phyloP scores from a whole-genome alignment of 306 rosid genomes.

The Rubus idaeus region DNA sequence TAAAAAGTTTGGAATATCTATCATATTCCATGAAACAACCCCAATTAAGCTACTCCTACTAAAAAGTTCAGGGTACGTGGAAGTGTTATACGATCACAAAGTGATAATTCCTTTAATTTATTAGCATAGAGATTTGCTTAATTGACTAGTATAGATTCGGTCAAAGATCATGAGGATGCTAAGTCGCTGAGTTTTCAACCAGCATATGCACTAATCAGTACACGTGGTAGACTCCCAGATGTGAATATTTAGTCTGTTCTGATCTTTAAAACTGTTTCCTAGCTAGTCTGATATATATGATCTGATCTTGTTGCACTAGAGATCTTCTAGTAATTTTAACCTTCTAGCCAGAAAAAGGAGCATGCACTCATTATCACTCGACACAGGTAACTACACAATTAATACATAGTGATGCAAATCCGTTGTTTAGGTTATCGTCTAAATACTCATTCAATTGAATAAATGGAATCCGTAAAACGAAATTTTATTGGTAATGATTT shows the following conservation, averaged over 20 bases:
- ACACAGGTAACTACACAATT: too few species aligned
- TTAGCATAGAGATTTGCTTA: background rate
- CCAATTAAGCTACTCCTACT: background rate
- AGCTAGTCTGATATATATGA: background rate
- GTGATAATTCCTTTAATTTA: background rate
- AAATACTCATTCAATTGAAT: too few species aligned
- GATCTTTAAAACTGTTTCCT: background rate
- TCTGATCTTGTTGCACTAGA: too few species aligned
- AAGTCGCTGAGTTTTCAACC: background rate
- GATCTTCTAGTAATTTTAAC: too few species aligned
- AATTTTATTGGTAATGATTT: too few species aligned
- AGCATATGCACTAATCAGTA: background rate
- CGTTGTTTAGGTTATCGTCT: too few species aligned
- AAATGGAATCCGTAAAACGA: too few species aligned
- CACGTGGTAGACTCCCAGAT: slow-evolving; percentile 20
- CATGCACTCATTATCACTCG: too few species aligned
- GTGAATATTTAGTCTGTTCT: background rate
- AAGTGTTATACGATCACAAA: background rate
- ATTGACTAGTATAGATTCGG: background rate
- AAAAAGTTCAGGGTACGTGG: background rate
- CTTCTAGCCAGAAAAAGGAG: too few species aligned
- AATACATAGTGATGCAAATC: too few species aligned
- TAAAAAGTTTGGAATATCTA: background rate
- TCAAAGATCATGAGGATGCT: background rate
- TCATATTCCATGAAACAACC: background rate